phyloP scores from a whole-genome alignment of 1,139 yeast species.

The Geotrichum citri-aurantii region DNA sequence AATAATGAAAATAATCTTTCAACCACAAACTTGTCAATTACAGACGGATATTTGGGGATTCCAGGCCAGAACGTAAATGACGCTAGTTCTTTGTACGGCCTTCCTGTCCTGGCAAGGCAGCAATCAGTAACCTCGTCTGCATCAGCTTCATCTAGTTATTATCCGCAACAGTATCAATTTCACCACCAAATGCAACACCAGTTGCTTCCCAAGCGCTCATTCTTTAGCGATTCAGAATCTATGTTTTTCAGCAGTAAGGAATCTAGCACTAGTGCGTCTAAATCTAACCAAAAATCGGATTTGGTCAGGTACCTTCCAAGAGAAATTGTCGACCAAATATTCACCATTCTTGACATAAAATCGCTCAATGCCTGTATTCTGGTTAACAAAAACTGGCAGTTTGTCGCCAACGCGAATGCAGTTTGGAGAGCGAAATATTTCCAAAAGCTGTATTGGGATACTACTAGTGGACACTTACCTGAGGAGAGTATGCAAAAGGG shows the following conservation, averaged over 20 bases:
- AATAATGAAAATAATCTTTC: neutral
- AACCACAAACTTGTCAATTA: neutral
- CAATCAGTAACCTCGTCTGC: conserved; percentile 1
- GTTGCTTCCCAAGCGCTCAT: conserved; percentile 1
- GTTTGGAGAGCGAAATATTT: conserved; percentile 30
- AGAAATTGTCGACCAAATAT: conserved; percentile 28
- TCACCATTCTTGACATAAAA: conserved; percentile 23
- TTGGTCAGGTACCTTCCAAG: conserved; percentile 27
- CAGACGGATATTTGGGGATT: conserved; percentile 5
- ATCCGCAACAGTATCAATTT: conserved; percentile 12
- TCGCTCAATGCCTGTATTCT: conserved; percentile 24
- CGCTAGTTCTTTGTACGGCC: conserved; percentile 1
- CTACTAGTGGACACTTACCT: conserved; percentile 12
- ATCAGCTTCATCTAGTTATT: conserved; percentile 11
- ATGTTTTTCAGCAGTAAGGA: conserved; percentile 1
- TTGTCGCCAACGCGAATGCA: conserved; percentile 22
- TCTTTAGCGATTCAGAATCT: conserved; percentile 9
- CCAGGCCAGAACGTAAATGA: conserved; percentile 1
- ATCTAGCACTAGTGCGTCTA: neutral
- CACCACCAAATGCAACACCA: conserved; percentile 5
- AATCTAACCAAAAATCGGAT: conserved; percentile 18
- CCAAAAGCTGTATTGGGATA: conserved; percentile 23
- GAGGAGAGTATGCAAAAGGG: neutral
- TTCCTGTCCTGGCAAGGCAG: neutral
- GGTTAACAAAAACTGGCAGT: conserved; percentile 28